phyloP scores from a whole-genome alignment of 768 basidiomycete genomes.

The Leccinellum luteum region DNA sequence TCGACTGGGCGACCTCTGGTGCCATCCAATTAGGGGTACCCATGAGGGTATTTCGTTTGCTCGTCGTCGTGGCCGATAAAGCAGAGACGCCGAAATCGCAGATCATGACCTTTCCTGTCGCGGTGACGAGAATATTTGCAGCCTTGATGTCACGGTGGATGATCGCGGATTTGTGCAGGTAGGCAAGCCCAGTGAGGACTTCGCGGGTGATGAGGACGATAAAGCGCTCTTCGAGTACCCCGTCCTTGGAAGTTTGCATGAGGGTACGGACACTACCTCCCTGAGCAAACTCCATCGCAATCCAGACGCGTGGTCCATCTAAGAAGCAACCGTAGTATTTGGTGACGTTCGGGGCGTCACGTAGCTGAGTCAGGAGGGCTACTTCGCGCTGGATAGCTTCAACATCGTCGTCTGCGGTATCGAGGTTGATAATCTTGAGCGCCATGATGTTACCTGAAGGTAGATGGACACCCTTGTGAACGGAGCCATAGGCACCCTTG shows the following conservation, averaged over 20 bases:
- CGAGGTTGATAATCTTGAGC: conserved; percentile 98
- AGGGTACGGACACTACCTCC: conserved; percentile 92
- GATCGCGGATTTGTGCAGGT: conserved; percentile 90
- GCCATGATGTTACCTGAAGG: conserved; percentile 87
- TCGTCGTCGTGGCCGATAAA: conserved; percentile 74
- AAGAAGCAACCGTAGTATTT: conserved; percentile 96
- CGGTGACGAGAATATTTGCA: conserved; percentile 91
- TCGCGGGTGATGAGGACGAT: conserved; percentile 86
- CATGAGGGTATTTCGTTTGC: conserved; percentile 94
- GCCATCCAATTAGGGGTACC: conserved; percentile 99
- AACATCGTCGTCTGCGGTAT: conserved; percentile 95
- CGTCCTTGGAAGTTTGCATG: conserved; percentile 81
- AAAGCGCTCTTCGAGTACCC: conserved; percentile 84
- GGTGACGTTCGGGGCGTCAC: conserved; percentile 88
- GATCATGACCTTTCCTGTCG: conserved; percentile 87
- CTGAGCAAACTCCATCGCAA: conserved; percentile 96
- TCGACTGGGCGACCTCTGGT: conserved; percentile 89
- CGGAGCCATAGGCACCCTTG: conserved; percentile 94
- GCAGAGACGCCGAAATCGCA: conserved; percentile 99
- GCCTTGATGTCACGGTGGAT: conserved; percentile 99
- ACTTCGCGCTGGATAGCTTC: conserved; percentile 97
- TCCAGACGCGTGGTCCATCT: conserved; percentile 96
- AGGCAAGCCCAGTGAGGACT: conserved; percentile 80
- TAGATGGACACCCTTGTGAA: conserved; percentile 86
- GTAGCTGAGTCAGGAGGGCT: conserved; percentile 82